Evolutionary conservation across 768 basidiomycete species (phyloP), one percentile per base, ranked within the genome.

Genomic region (Galerina sulciceps): DNA sequence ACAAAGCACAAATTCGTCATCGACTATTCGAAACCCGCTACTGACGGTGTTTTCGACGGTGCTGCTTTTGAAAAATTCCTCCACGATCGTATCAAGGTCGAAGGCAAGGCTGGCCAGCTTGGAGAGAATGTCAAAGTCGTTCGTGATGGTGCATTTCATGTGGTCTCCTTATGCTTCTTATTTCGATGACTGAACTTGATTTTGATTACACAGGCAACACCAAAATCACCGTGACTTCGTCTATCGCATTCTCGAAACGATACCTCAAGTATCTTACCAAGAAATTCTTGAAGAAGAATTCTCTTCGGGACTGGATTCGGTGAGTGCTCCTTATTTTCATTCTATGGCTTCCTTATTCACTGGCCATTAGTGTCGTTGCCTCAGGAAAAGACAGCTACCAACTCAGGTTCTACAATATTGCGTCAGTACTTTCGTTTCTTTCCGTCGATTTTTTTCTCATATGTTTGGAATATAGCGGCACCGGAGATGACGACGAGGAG

Each of bases 221-320:
- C 71, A 93, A 89, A 79, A 84, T 99, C 74, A 90, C 87, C 55
- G 86, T 99, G 66, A 87, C 89, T 51, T 89, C 94, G 53, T 88
- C 80, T 70, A 88, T 96, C 73, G 88, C 93, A 56, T 90, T 98
- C 79, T 98, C 96, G 50, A 99, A 99, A 81, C 86, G 93, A 57
- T 98, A 97, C 78, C 88, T 98, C 74, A 98, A 99, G 79, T 99
- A 99, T 80, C 83, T 99, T 60, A 98, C 96, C 62, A 99, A 99
- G 85, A 96, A 96, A 82, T 96, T 94, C 85, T 84, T 99, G 78
- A 99, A 99, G 86, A 97, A 97, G 87, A 95, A 96, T 80, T 79
- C 83, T 44, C 84, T 97, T 68, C 89, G 95, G 65, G 96, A 98
- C 79, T 98, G 94, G 92, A 94, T 98, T 74, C 95, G 94, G 86